These are phyloP conservation scores for Astrothelium macrocarpum DNA, from an alignment of 495 filamentous ascomycete genomes.

Conservation along the genomic window DNA sequence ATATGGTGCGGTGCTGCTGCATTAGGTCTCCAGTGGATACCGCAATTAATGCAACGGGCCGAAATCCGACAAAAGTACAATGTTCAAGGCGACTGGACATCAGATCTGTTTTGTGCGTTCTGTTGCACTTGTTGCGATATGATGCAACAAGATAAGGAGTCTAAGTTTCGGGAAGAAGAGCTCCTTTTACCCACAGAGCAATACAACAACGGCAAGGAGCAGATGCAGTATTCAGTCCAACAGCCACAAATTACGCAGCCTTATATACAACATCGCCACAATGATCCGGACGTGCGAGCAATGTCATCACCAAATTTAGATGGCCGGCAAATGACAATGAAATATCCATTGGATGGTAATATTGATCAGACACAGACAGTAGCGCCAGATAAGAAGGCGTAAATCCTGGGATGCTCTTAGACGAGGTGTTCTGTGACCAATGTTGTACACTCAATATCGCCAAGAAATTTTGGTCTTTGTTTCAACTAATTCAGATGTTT, in stretches of 20 bases:
- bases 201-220: background rate
- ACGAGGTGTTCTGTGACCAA: no score
- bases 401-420: no score
- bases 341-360: background rate
- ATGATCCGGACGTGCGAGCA: background rate
- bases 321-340: background rate
- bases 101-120: background rate
- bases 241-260: background rate
- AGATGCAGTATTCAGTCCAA: background rate
- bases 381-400: background rate
- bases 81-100: background rate
- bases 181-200: background rate
- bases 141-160: background rate
- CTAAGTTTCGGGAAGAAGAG: background rate
- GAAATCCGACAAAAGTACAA: slow-evolving; percentile 1
- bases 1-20: background rate
- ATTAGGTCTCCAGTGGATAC: background rate
- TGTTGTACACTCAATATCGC: no score
- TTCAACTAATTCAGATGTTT: no score
- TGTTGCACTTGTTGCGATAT: slow-evolving; percentile 1
- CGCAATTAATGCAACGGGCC: slow-evolving; percentile 3
- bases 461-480: no score
- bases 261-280: background rate
- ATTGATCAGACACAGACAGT: background rate
- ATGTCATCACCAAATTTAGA: background rate